Base-by-base conservation (phyloP, 1,284 basidiomycete species). In the Ustilago cynodontis region DNA sequence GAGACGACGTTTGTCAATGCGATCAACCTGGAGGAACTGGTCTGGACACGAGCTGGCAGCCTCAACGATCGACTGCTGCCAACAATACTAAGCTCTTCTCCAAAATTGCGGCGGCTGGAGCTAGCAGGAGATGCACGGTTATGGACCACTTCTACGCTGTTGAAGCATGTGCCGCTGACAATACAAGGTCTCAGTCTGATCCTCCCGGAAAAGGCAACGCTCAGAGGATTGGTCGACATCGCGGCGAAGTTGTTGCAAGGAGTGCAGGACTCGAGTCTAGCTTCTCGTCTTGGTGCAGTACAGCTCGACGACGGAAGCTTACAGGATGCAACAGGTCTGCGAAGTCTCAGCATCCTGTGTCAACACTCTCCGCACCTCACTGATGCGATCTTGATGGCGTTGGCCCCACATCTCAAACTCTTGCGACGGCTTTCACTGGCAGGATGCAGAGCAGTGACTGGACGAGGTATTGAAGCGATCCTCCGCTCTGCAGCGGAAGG, bases 31-130 rank as follows among this genome's bases (percentile, higher is more conserved):
- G 61, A 69, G 20, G 71, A 69, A 45, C 74, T 85, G 47, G 68
- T 69, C 28, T 85, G 84, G 84, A 85, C 84, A 14, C 50, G 84
- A 37, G 81, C 82, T 8, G 84, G 84, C 28, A 83, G 82, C 31
- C 62, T 85, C 43, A 82, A 77, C 43, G 77, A 84, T 37, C 73
- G 82, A 18, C 39, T 82, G 9, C 28, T 84, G n/a, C 69, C 65
- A 35, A 56, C 67, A 33, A 51, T 75, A n/a, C 71, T 80, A 28
- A 49, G 65, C 55, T 62, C 55, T 20, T 67, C 73, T 13, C 53
- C 57, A 1, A 50, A 55, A 24, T 61, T 85, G 43, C 64, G 57
- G 13, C 66, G 60, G 24, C 54, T 85, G 31, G 81, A 84, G 65
- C 57, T 85, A 8, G 79, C 82, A 0, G 84, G 84, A 1, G 79